Conservation (phyloP, 2,329 filamentous ascomycete species). For the Neurospora crassa region DNA sequence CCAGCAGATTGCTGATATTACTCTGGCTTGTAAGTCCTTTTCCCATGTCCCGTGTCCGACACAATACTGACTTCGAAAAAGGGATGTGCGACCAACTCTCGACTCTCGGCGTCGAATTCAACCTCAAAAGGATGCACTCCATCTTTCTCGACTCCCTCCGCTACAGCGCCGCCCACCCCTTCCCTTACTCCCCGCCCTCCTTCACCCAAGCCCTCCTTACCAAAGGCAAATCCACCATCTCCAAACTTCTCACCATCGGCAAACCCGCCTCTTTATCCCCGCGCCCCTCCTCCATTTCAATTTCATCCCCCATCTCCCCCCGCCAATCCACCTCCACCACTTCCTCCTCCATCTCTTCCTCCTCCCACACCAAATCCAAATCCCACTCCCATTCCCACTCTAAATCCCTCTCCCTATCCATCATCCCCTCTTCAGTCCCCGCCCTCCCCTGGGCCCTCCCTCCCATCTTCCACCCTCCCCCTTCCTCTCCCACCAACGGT, state of each 20-base stretch:
- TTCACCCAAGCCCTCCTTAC: background rate
- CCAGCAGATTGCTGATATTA: conserved; percentile 24
- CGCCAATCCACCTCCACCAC: conserved; percentile 9
- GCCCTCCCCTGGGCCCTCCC: conserved; percentile 17
- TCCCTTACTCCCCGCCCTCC: conserved; percentile 17
- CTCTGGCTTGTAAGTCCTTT: conserved; percentile 21
- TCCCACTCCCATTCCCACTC: background rate
- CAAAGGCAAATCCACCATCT: conserved; percentile 3
- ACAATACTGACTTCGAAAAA: background rate
- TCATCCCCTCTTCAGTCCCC: no score
- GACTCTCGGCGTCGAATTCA: conserved; percentile 24
- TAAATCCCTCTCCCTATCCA: background rate
- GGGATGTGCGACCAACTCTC: conserved; percentile 28
- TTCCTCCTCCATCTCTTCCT: background rate
- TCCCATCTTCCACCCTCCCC: conserved; percentile 19
- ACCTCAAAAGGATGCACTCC: conserved; percentile 15
- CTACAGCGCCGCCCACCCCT: conserved; percentile 24
- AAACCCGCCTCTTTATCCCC: conserved; percentile 10
- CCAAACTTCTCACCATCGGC: conserved; percentile 10
- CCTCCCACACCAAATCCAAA: background rate
- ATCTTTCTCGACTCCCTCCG: conserved; percentile 21
- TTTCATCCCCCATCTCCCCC: conserved; percentile 10
- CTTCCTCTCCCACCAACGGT: background rate
- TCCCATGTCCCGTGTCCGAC: background rate
- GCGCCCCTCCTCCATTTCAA: conserved; percentile 5